phyloP scores from a whole-genome alignment of 306 rosid species.

The Pyrus communis region DNA sequence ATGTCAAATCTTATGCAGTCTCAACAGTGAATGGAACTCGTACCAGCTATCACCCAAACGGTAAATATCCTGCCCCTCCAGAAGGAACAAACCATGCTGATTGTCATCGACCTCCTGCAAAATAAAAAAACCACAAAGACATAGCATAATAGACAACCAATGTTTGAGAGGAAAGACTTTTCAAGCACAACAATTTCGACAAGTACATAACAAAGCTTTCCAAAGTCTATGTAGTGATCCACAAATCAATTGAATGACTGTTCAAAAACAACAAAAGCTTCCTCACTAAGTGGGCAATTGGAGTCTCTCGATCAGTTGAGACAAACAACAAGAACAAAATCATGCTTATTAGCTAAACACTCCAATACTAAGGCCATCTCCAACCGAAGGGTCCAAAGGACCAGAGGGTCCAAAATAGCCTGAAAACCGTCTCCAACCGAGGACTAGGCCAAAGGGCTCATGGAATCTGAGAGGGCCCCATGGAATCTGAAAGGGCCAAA shows the following conservation, averaged over 20 bases:
- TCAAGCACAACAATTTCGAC: background rate
- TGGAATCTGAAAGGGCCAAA: no score
- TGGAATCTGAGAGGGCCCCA: no score
- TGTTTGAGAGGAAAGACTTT: background rate
- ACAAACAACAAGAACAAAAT: background rate
- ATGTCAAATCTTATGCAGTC: background rate
- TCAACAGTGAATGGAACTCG: slow-evolving; percentile 18
- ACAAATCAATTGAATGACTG: background rate
- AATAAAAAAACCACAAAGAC: slow-evolving; percentile 12
- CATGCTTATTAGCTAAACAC: background rate
- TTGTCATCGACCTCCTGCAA: slow-evolving; percentile 92
- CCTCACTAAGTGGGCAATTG: background rate
- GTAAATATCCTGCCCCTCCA: slow-evolving; percentile 93
- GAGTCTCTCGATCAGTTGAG: background rate
- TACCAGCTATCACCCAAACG: slow-evolving; percentile 92
- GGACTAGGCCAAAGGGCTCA: no score
- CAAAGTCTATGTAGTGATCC: background rate
- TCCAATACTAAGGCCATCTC: background rate
- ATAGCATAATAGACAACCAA: background rate
- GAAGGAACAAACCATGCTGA: slow-evolving; percentile 86
- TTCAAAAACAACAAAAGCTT: background rate
- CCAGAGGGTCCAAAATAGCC: no score
- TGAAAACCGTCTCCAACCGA: no score
- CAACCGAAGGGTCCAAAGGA: no score
- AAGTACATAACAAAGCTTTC: background rate